Percentiles rank a stretch among this genome's conserved stretches.
Evolutionary conservation across 805 yeast species (phyloP).

Genomic region (Lipomyces chichibuensis): DNA sequence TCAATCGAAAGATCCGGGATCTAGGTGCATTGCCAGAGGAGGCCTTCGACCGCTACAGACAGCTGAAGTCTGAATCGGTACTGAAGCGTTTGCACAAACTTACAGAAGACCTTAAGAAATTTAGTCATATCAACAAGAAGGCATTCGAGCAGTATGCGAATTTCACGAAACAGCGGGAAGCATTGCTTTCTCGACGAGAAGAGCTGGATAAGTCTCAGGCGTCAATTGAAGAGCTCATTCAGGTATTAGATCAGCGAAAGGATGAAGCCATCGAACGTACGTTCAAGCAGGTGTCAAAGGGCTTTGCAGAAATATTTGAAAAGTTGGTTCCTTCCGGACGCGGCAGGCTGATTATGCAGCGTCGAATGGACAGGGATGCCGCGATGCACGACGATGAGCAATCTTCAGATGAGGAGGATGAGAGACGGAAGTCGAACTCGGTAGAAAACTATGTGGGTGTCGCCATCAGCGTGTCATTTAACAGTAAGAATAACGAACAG

Average conservation of each 20-base stretch:
- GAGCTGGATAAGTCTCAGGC: constrained; percentile 71
- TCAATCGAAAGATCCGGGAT: constrained; percentile 72
- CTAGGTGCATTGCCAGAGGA: constrained; percentile 90
- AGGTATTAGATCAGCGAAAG: constrained; percentile 72
- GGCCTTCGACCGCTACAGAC: constrained; percentile 59
- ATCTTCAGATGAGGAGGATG: constrained; percentile 39
- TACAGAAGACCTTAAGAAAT: constrained; percentile 61
- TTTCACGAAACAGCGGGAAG: constrained; percentile 73
- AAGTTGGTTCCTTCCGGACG: constrained; percentile 80
- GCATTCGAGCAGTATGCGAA: constrained; percentile 81
- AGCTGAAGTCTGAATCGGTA: constrained; percentile 55
- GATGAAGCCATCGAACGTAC: constrained; percentile 79
- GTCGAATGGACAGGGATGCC: constrained; percentile 42
- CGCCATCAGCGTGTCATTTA: constrained; percentile 85
- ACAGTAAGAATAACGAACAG: constrained; percentile 81
- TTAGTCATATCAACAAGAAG: constrained; percentile 80
- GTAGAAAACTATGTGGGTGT: constrained; percentile 76
- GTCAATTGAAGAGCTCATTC: constrained; percentile 73
- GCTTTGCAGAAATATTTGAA: constrained; percentile 75
- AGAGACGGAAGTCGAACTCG: constrained; percentile 31
- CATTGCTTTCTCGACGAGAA: constrained; percentile 61
- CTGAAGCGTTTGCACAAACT: constrained; percentile 56
- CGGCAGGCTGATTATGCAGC: constrained; percentile 72
- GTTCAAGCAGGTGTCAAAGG: constrained; percentile 71
- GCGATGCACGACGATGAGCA: constrained; percentile 37